These are phyloP conservation scores for Simmondsia chinensis DNA, from an alignment of 148 eudicot genomes.

Conservation along the genomic window DNA sequence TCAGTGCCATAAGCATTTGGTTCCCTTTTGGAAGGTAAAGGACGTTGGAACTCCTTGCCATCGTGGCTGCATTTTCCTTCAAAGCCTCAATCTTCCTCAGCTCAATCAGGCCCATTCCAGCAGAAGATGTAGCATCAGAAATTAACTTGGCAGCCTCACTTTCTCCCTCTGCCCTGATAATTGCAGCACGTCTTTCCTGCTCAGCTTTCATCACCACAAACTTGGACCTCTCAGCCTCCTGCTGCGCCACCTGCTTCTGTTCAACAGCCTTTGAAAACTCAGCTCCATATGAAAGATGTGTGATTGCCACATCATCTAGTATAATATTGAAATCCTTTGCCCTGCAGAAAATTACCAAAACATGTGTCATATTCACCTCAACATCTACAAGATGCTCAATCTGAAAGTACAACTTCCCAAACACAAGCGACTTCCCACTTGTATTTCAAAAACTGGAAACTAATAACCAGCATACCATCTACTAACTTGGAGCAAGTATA, in stretches of 20 bases:
- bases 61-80: constrained; percentile 67
- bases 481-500: too few relatives aligned
- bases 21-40: constrained; percentile 50
- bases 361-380: neutral
- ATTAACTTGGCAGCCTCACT: constrained; percentile 93
- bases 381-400: too few relatives aligned
- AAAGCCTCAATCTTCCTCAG: constrained; percentile 94
- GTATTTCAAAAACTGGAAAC: too few relatives aligned
- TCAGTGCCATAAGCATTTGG: constrained; percentile 61
- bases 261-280: constrained; percentile 96
- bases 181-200: constrained; percentile 93
- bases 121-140: constrained; percentile 77
- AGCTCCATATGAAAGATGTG: constrained; percentile 82
- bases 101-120: constrained; percentile 92
- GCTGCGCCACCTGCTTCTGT: constrained; percentile 99
- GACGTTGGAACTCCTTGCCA: constrained; percentile 61
- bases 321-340: constrained; percentile 83
- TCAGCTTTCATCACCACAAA: constrained; percentile 89
- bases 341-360: constrained; percentile 10
- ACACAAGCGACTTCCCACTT: too few relatives aligned
- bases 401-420: too few relatives aligned
- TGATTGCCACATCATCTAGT: constrained; percentile 80
- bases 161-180: constrained; percentile 96
- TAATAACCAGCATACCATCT: too few relatives aligned
- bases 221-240: constrained; percentile 97